Base-by-base conservation (phyloP, 768 basidiomycete genomes). In the Pisolithus tinctorius region DNA sequence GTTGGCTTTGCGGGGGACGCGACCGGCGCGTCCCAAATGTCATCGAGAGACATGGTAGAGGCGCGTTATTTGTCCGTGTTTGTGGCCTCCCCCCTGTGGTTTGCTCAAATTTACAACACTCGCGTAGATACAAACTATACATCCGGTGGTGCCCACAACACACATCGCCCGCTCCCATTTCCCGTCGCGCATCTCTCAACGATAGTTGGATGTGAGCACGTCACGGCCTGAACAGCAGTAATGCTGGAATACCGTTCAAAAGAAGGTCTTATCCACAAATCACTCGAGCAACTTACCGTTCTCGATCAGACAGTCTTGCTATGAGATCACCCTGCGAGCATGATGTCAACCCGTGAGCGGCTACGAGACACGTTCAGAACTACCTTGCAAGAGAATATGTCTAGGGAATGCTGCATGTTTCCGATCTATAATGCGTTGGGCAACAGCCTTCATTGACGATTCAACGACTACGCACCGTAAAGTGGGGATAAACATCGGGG, bases 151-250 rank as follows among this genome's bases (percentile, higher is more conserved):
- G 84, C 88, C 90, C 90, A 93, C 10, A 93, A 68, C 11, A 87
- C 78, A 63, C 89, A 91, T 48, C 86, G 75, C 26, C 90, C 90
- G 53, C 82, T 86, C 1, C 66, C 90, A 60, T 89, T 92, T 20
- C 88, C 90, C 42, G 79, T 88, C 4, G 77, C 89, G 23, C 76
- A 84, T 26, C 90, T 78, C 59, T 87, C 88, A 2, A 88, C 74
- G 20, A 88, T 68, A 50, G 63, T 83, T 0, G 90, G 89, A 63
- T 92, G 90, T 13, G 86, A 88, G 58, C 84, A 87, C 7, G 90
- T 88, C n/a, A 92, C 90, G n/a, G 90, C 88, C 67, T 91, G 90
- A 4, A 85, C 84, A 1, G 90, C 89, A 20, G 85, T 80, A 53
- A 92, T 83, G 56, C 86, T 90, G 17, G 45, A 14, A 55, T 23